Base-by-base conservation (phyloP, 2,329 filamentous ascomycete genomes). In the Sporothrix variecibatus region DNA sequence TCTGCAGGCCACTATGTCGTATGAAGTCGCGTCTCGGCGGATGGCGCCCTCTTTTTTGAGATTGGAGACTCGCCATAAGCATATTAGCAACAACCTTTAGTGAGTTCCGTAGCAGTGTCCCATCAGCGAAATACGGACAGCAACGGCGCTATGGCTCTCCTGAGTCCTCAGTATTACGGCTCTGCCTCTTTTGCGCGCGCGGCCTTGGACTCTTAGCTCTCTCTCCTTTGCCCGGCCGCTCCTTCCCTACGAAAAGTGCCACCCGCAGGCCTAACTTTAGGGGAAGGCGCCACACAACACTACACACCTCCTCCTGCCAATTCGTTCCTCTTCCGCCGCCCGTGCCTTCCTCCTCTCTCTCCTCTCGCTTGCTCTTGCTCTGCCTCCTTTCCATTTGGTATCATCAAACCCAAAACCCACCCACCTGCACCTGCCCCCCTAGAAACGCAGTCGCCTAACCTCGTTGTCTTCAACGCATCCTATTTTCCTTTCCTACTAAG, bases 371-470 rank as follows among this genome's bases (percentile, higher is more conserved):
- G 46, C 67, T 53, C 46, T 34, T 69, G 28, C 46, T 53, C 46
- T 34, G 67, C 67, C 67, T 69, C 67, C 67, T 69, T 53, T 69
- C 67, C 46, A 34, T 69, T 53, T 53, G 65, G 65, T 46, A 69
- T 69, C 67, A 53, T 53, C 40, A 49, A 53, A 38, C 67, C 26
- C 17, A 26, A 46, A 28, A 46, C 62, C 62, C 67, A 38, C 46
- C 28, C 65, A 69, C 67, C 67, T 68, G 43, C 43, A 31, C 64
- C 40, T 49, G 23, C 64, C 20, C 28, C 62, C 31, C 43, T 49
- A 31, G 64, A 49, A 43, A 34, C 46, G 46, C 26, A n/a, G 9
- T 38, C 28, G 43, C 65, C 65, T 53, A 51, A 31, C 43, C 43
- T 69, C 46, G 43, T 23, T 53, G 23, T 69, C 67, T 53, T 53